phyloP scores from a whole-genome alignment of 2,329 filamentous ascomycete species.

The Phaeosphaeriaceae sp. region DNA sequence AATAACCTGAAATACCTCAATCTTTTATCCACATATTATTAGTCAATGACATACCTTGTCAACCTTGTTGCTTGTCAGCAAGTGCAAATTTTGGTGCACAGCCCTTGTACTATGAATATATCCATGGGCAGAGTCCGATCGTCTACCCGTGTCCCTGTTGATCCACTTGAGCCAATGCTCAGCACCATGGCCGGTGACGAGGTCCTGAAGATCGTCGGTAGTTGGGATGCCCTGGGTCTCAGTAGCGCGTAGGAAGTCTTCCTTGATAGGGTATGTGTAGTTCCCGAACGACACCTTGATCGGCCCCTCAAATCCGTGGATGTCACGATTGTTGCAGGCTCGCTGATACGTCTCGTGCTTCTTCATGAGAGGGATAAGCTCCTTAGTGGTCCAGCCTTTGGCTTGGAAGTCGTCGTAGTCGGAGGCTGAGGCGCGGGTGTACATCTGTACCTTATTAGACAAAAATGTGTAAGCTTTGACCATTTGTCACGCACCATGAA shows the following conservation, averaged over 20 bases:
- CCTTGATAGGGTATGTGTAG: slow-evolving; percentile 81
- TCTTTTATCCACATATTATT: background rate
- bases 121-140: slow-evolving; percentile 77
- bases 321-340: slow-evolving; percentile 61
- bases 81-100: slow-evolving; percentile 72
- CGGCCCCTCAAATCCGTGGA: slow-evolving; percentile 79
- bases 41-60: slow-evolving; percentile 60
- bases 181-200: slow-evolving; percentile 71
- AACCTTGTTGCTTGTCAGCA: slow-evolving; percentile 78
- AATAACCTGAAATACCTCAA: slow-evolving; percentile 56
- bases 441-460: slow-evolving; percentile 61
- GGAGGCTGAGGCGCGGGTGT: slow-evolving; percentile 73
- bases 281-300: slow-evolving; percentile 84
- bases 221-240: slow-evolving; percentile 77
- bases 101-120: slow-evolving; percentile 80
- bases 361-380: slow-evolving; percentile 77
- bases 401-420: slow-evolving; percentile 82
- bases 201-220: slow-evolving; percentile 78
- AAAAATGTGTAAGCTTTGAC: background rate
- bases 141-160: slow-evolving; percentile 72
- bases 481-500: slow-evolving; percentile 65
- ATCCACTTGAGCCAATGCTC: slow-evolving; percentile 90
- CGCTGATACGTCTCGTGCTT: slow-evolving; percentile 81
- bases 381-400: slow-evolving; percentile 79
- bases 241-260: slow-evolving; percentile 76